Base-by-base conservation (phyloP, 2,329 filamentous ascomycete species). In the Cladosporium sp. region DNA sequence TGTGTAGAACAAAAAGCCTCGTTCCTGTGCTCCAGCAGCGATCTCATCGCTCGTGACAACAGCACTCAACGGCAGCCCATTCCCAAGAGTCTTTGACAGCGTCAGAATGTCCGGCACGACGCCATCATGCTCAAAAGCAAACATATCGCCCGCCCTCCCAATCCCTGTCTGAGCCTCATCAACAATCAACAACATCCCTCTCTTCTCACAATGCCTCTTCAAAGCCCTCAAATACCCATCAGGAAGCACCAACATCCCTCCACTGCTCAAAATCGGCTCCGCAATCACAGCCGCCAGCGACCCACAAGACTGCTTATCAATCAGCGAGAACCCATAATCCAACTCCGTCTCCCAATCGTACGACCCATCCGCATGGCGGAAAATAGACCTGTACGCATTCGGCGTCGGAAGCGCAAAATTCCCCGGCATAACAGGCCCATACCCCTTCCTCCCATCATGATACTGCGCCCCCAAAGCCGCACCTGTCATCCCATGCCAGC, bases 331-430 rank as follows among this genome's bases (percentile, higher is more conserved):
- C 4, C 79, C 80, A 56, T 78, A 85, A 8, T 80, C 74, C n/a
- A 86, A 65, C 60, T 86, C 82, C 0, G 78, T 75, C 55, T 81
- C 71, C 82, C 82, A 86, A 60, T 86, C 82, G 54, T 86, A 80
- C 0, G 73, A 73, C 0, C 80, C 80, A 54, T 85, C 80, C 0
- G 74, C 22, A 43, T 76, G 73, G 8, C 78, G 73, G 62, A 86
- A 86, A 0, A 76, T 71, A 0, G 80, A 84, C 3, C 81, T 76
- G 59, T 84, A 85, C 0, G 76, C 71, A 55, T 84, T 78, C 0
- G 82, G 82, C 0, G 78, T 72, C 0, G 82, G 81, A 27, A 85
- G 72, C 1, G 72, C 72, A 4, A 81, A 69, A 50, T 77, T 75
- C 0, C 82, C 82, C 0, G 78, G 78, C 66, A 81, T 74, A 4